Evolutionary conservation across 371 early-diverging fungal genomes (phyloP), one percentile per base, ranked within the genome.

Genomic region (Mucor mucedo): DNA sequence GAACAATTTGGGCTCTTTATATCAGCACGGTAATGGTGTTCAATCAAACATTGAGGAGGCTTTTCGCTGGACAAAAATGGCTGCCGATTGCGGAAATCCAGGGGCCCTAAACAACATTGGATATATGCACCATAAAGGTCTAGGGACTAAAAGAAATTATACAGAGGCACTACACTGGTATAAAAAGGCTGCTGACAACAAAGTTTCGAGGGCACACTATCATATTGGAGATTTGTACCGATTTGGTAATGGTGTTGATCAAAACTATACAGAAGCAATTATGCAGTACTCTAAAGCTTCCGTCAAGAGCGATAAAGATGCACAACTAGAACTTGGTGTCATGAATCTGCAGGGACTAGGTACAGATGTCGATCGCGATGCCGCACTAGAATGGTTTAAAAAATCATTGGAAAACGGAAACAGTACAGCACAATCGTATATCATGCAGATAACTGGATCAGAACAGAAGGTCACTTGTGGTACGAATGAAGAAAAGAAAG

Each of bases 221-320:
- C 88, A 87, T 21, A 74, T 93, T 13, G 95, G 92, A 5, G 76
- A 73, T 28, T 78, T 77, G 66, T 93, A 88, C 68, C 89, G 87
- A 55, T 82, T 89, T 63, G 92, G 92, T 27, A 83, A 89, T 42
- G 93, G 91, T 5, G 57, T 45, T 6, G 14, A 32, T 13, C 11
- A 32, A 42, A 33, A 16, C 33, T 44, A 16, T 11, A n/a, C 30
- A 9, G 13, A 54, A 54, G 62, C 62, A 13, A 41, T 62, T 28
- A 10, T 32, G 3, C 54, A 33, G 35, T 62, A 62, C 27, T 10
- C 33, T 4, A 40, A 44, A 28, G 44, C 55, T 14, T 44, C 62
- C 14, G 55, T 45, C 9, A 33, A 16, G 4, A 45, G 62, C 16
- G 54, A 52, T 27, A 21, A 62, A 28, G 44, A 62, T 13, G 62